A percentile compares a stretch with the other conserved stretches of the same genome.
These are phyloP conservation scores for Colletotrichum australisinense DNA, from an alignment of 2,329 filamentous ascomycete species.

Conservation along the genomic window DNA sequence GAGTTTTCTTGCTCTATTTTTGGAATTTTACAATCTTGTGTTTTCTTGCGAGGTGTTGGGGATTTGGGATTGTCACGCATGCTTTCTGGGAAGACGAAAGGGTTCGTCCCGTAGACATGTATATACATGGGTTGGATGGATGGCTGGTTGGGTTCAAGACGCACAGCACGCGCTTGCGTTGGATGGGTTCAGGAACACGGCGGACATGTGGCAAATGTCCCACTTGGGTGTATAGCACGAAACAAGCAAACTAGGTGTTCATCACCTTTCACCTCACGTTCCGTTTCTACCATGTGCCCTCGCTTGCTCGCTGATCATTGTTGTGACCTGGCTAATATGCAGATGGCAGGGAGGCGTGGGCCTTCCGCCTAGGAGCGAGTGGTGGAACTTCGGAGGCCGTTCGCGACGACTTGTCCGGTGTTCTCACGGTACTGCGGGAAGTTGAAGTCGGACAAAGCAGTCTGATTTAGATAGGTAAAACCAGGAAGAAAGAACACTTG, in stretches of 20 bases:
- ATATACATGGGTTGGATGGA: conserved; percentile 16
- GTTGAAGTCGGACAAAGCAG: too few species aligned
- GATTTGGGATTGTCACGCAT: not conserved
- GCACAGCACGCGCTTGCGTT: not conserved
- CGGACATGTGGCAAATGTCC: not conserved
- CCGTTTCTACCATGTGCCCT: not conserved
- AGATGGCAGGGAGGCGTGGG: not conserved
- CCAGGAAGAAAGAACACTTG: too few species aligned
- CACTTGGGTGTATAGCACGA: not conserved
- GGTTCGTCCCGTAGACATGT: conserved; percentile 19
- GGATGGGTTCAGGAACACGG: not conserved
- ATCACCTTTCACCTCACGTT: not conserved
- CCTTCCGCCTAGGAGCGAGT: too few species aligned
- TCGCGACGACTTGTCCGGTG: too few species aligned
- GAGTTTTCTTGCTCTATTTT: not conserved
- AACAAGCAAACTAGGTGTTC: not conserved
- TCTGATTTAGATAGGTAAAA: too few species aligned
- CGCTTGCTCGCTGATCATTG: not conserved
- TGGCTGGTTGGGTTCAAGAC: not conserved
- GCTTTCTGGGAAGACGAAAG: not conserved
- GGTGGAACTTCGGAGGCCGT: too few species aligned
- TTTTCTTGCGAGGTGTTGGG: conserved; percentile 31
- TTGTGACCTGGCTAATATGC: not conserved
- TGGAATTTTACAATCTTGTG: too few species aligned
- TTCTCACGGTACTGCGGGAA: too few species aligned